phyloP scores from a whole-genome alignment of 164 flowering plant genomes.

The Vitis amurensis region DNA sequence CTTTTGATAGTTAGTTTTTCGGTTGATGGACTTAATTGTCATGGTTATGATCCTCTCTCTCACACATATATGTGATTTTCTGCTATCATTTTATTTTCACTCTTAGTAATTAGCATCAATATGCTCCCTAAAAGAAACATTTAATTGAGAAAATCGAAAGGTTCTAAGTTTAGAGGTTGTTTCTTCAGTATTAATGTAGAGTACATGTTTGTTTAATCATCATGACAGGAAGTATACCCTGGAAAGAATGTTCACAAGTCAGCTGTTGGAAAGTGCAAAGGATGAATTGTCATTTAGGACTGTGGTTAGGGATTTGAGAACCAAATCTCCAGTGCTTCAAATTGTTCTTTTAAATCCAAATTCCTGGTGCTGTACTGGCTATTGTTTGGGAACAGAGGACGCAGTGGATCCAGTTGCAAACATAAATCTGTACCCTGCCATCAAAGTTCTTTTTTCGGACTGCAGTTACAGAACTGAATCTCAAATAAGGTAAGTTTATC shows the following conservation, averaged over 20 bases:
- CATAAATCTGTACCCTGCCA: slow-evolving; percentile 53
- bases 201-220: slow-evolving; percentile 5
- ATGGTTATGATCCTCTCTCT: too few relatives aligned
- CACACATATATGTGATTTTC: too few relatives aligned
- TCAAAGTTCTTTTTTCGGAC: slow-evolving; percentile 76
- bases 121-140: too few relatives aligned
- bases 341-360: slow-evolving; percentile 73
- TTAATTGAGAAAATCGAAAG: too few relatives aligned
- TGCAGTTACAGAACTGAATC: slow-evolving; percentile 35
- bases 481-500: slow-evolving; percentile 49
- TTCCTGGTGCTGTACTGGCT: slow-evolving; percentile 69
- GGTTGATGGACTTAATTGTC: too few relatives aligned
- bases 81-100: too few relatives aligned
- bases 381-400: slow-evolving; percentile 32
- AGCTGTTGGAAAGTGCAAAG: slow-evolving; percentile 65
- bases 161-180: too few relatives aligned
- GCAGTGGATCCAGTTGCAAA: slow-evolving; percentile 26
- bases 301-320: slow-evolving; percentile 64
- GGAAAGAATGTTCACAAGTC: slow-evolving; percentile 69
- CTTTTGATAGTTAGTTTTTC: too few relatives aligned
- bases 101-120: too few relatives aligned
- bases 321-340: slow-evolving; percentile 54
- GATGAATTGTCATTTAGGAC: slow-evolving; percentile 87
- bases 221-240: slow-evolving; percentile 69
- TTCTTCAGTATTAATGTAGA: background rate